Evolutionary conservation across 768 basidiomycete genomes (phyloP).

Genomic region (Amanita jacksonii): DNA sequence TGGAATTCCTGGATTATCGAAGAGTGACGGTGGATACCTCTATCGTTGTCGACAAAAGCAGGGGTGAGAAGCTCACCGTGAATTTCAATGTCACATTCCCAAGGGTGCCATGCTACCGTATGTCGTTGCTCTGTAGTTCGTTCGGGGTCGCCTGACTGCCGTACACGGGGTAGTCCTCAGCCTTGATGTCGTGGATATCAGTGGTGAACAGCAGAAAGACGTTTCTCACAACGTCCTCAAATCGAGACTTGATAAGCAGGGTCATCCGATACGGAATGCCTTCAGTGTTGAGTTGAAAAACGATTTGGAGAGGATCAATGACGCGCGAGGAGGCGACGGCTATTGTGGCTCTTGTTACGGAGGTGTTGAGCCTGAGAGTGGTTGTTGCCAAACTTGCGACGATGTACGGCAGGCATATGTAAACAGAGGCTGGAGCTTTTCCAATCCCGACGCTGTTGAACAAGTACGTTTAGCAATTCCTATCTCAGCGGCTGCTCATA

Average conservation of each 20-base stretch:
- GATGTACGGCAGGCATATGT: constrained; percentile 87
- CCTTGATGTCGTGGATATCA: constrained; percentile 96
- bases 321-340: constrained; percentile 41
- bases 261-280: constrained; percentile 47
- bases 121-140: no score
- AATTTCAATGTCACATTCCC: constrained; percentile 93
- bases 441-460: constrained; percentile 82
- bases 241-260: constrained; percentile 57
- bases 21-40: constrained; percentile 81
- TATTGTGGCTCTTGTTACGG: constrained; percentile 98
- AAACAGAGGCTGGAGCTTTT: constrained; percentile 91
- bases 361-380: constrained; percentile 59
- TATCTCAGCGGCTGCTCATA: neutral
- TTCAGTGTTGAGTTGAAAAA: constrained; percentile 63
- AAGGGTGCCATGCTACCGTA: constrained; percentile 93
- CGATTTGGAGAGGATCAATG: constrained; percentile 75
- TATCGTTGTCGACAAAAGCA: constrained; percentile 87
- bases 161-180: constrained; percentile 63
- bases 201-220: constrained; percentile 89
- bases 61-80: constrained; percentile 91
- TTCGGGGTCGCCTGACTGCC: constrained; percentile 9
- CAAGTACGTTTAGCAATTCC: constrained; percentile 44
- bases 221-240: constrained; percentile 85
- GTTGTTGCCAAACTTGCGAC: constrained; percentile 96
- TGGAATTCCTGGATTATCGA: constrained; percentile 96